Conservation (phyloP, 1,284 basidiomycete species). For the Malassezia arunalokei region DNA sequence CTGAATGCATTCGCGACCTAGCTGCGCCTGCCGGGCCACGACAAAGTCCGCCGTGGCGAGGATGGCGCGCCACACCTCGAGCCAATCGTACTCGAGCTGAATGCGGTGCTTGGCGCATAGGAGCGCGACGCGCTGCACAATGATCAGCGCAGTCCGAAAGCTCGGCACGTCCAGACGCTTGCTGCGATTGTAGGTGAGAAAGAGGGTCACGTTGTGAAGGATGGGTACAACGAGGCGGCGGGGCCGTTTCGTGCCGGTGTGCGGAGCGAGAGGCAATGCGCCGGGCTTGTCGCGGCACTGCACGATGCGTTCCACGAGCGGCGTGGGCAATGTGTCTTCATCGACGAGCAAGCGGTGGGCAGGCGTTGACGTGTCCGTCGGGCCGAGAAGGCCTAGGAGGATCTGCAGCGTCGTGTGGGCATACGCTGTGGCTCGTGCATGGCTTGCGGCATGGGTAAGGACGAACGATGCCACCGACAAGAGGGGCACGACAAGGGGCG, state of each 20-base stretch:
- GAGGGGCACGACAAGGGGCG: slow-evolving; percentile 10
- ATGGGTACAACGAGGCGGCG: slow-evolving; percentile 24
- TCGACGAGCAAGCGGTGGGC: slow-evolving; percentile 2
- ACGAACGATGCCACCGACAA: slow-evolving; percentile 30
- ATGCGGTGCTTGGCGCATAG: slow-evolving; percentile 24
- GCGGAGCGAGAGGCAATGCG: slow-evolving; percentile 19
- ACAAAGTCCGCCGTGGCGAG: slow-evolving; percentile 23
- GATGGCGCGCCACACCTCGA: slow-evolving; percentile 28
- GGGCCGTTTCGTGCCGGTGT: slow-evolving; percentile 19
- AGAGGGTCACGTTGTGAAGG: slow-evolving; percentile 27
- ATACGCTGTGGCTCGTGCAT: slow-evolving; percentile 22
- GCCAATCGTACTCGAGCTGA: slow-evolving; percentile 35
- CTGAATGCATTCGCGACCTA: slow-evolving; percentile 16
- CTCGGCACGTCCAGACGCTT: slow-evolving; percentile 26
- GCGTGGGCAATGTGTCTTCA: not conserved
- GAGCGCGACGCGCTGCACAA: slow-evolving; percentile 23
- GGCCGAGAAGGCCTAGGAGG: slow-evolving; percentile 22
- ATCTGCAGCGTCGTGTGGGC: slow-evolving; percentile 22
- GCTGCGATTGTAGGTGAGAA: slow-evolving; percentile 33
- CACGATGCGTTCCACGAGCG: not conserved
- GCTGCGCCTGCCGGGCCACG: slow-evolving; percentile 20
- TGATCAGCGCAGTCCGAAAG: slow-evolving; percentile 24
- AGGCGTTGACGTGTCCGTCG: not conserved
- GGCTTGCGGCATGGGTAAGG: slow-evolving; percentile 25
- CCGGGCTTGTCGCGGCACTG: slow-evolving; percentile 28